Evolutionary conservation across 2,329 filamentous ascomycete species (phyloP).

Genomic region (Penicillium rolfsii): DNA sequence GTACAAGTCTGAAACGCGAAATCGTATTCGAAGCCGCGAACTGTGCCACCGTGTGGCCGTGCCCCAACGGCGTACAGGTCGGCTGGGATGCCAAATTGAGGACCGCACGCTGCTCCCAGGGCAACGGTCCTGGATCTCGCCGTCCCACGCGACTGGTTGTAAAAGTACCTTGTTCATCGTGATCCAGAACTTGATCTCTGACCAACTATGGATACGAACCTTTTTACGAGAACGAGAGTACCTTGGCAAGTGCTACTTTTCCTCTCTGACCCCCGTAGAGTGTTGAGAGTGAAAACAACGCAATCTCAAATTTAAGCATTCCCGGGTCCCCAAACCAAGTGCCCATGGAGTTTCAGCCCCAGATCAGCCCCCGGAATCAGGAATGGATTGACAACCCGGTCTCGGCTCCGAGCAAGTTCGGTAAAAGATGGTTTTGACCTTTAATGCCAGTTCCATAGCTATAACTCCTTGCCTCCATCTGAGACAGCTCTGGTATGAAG

Average conservation of each 20-base stretch:
- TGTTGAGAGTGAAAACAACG: neutral
- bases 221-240: no score
- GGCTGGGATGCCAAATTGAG: conserved; percentile 10
- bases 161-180: neutral
- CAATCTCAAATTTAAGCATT: neutral
- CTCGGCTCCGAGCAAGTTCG: neutral
- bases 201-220: neutral
- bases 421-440: neutral
- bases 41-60: conserved; percentile 1
- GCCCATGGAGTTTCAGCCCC: conserved; percentile 2
- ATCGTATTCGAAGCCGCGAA: neutral
- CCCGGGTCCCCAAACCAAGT: neutral
- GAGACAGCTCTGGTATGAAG: conserved; percentile 6
- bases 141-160: neutral
- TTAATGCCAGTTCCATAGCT: neutral
- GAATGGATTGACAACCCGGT: neutral
- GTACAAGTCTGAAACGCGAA: conserved; percentile 20
- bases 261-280: conserved; percentile 2
- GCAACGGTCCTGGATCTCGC: conserved; percentile 11
- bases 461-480: neutral
- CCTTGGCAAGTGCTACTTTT: neutral
- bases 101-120: conserved; percentile 8
- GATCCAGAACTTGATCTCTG: neutral
- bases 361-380: conserved; percentile 6
- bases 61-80: neutral